These are phyloP conservation scores for Zoysia matrella DNA, from an alignment of 202 grass and related monocot genomes.

Conservation along the genomic window DNA sequence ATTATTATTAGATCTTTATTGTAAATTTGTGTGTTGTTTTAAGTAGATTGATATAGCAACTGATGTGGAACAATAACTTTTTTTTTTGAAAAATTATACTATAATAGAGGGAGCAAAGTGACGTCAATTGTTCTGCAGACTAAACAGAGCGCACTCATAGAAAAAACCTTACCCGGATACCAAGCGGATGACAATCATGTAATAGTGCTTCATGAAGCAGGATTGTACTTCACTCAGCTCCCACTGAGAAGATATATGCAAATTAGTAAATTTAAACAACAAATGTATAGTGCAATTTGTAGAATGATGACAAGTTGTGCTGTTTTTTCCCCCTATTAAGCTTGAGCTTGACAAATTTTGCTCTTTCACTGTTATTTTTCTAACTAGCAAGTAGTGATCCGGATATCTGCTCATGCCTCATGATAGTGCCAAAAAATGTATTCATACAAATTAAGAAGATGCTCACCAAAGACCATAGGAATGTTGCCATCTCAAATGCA, in stretches of 20 bases:
- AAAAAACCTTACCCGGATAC: slow-evolving; percentile 70
- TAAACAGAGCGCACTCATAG: slow-evolving; percentile 1
- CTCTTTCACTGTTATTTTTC: slow-evolving; percentile 13
- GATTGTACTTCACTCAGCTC: slow-evolving; percentile 71
- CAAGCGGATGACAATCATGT: slow-evolving; percentile 77
- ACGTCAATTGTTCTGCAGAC: neutral
- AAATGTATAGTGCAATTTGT: neutral
- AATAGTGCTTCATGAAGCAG: slow-evolving; percentile 95
- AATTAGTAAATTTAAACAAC: slow-evolving; percentile 35
- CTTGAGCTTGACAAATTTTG: neutral
- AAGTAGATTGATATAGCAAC: slow-evolving; percentile 2
- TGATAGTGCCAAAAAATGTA: slow-evolving; percentile 19
- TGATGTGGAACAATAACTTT: neutral
- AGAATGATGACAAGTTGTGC: neutral
- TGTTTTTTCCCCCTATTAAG: neutral
- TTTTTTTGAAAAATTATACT: neutral
- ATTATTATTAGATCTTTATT: neutral
- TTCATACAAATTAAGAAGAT: slow-evolving; percentile 8
- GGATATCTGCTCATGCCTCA: slow-evolving; percentile 2
- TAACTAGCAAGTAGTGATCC: slow-evolving; percentile 8
- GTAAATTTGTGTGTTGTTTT: neutral
- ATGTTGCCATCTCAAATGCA: slow-evolving; percentile 98
- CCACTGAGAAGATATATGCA: slow-evolving; percentile 62
- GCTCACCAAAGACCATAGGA: slow-evolving; percentile 95
- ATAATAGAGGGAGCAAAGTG: neutral